Conservation (phyloP, 805 yeast genomes). For the Starmerella lactis-condensi region DNA sequence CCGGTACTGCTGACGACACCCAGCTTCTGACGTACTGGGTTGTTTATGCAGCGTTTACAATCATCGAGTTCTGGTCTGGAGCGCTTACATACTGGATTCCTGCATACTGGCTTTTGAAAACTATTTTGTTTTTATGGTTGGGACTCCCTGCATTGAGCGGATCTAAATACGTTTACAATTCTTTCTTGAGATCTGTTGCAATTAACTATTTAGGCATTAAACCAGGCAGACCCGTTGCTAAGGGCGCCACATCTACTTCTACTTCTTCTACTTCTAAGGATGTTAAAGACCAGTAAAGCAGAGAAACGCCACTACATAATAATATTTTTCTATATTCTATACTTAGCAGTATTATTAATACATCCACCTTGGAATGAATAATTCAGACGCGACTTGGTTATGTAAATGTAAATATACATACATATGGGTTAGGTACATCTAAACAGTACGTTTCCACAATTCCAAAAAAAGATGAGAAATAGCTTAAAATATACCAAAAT, state of each 20-base stretch:
- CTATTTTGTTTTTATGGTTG: slow-evolving; percentile 67
- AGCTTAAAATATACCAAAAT: too few species aligned
- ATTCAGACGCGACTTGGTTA: too few species aligned
- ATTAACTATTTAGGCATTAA: slow-evolving; percentile 20
- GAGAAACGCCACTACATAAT: neutral
- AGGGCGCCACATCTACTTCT: neutral
- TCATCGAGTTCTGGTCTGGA: slow-evolving; percentile 87
- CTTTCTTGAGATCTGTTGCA: slow-evolving; percentile 47
- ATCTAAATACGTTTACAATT: slow-evolving; percentile 50
- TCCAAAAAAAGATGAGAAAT: too few species aligned
- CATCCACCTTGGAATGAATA: too few species aligned
- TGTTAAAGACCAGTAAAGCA: neutral
- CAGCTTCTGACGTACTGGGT: slow-evolving; percentile 92
- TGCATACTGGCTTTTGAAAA: slow-evolving; percentile 87
- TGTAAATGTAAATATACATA: too few species aligned
- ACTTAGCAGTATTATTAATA: too few species aligned
- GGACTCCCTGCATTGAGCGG: slow-evolving; percentile 81
- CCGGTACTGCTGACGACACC: slow-evolving; percentile 56
- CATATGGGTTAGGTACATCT: neutral
- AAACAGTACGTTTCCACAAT: neutral
- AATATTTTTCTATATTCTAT: neutral
- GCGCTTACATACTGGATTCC: slow-evolving; percentile 91
- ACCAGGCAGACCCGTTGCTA: slow-evolving; percentile 3
- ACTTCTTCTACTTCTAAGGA: neutral
- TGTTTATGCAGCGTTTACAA: slow-evolving; percentile 81